Conservation (phyloP, 345 rosid species). For the Iberis pinnata region DNA sequence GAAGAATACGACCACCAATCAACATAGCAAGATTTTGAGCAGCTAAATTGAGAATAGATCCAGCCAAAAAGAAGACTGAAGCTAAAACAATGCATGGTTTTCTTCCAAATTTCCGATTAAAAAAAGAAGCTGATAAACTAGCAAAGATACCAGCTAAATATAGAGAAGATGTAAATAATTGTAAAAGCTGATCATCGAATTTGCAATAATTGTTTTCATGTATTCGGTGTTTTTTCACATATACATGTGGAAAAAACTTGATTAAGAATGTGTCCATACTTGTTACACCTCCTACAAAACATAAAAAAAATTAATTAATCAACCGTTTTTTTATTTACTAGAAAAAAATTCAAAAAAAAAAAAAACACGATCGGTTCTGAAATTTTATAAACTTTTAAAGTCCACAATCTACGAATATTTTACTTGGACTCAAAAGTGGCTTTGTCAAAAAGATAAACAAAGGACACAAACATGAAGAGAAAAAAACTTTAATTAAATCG, state of each 20-base stretch:
- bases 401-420: no score
- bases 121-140: constrained; percentile 38
- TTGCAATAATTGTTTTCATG: constrained; percentile 73
- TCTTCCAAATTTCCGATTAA: constrained; percentile 42
- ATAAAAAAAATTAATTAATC: no score
- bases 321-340: no score
- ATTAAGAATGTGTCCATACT: constrained; percentile 65
- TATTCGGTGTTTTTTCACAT: constrained; percentile 47
- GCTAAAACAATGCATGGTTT: constrained; percentile 48
- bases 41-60: constrained; percentile 43
- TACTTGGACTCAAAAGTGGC: no score
- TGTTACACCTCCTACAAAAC: constrained; percentile 68
- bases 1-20: constrained; percentile 49
- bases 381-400: no score
- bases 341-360: background rate
- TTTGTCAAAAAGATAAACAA: no score
- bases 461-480: no score
- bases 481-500: no score
- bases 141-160: constrained; percentile 63
- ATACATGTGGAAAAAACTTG: constrained; percentile 58
- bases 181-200: constrained; percentile 48
- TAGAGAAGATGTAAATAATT: constrained; percentile 73
- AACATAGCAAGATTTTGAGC: constrained; percentile 46
- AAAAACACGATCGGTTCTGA: no score
- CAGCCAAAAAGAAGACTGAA: constrained; percentile 51